phyloP scores from a whole-genome alignment of 2,329 filamentous ascomycete species.

The Fonsecaea monophora region DNA sequence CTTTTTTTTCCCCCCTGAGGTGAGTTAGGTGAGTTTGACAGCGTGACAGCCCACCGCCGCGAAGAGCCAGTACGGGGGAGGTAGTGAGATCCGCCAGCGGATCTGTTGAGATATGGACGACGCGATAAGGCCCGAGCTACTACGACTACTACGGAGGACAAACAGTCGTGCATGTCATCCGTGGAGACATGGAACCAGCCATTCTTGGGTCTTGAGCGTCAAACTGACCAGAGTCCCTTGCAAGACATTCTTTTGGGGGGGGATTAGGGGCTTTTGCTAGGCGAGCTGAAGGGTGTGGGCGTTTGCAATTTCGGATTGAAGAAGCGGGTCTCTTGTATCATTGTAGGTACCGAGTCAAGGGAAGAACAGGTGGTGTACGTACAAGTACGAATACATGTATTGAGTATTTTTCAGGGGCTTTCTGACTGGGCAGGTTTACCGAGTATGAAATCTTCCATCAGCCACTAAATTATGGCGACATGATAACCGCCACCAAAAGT shows the following conservation, averaged over 20 bases:
- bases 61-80: background rate
- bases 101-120: constrained; percentile 5
- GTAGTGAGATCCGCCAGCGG: background rate
- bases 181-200: background rate
- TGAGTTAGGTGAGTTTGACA: background rate
- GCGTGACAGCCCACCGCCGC: background rate
- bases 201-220: background rate
- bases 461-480: constrained; percentile 9
- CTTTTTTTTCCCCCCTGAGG: background rate
- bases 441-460: background rate
- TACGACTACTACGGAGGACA: no score
- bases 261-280: background rate
- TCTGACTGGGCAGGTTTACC: background rate
- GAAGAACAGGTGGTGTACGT: no score
- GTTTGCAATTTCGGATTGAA: constrained; percentile 4
- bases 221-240: background rate
- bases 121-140: background rate
- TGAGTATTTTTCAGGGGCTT: constrained; percentile 4
- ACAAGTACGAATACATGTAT: background rate
- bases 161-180: background rate
- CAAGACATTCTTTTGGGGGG: background rate
- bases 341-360: no score
- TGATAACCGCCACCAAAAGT: background rate
- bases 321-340: background rate
- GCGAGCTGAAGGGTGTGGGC: background rate